Percentiles rank a stretch among this genome's conserved stretches.
These are phyloP conservation scores for Epichloe sibirici DNA, from an alignment of 2,329 filamentous ascomycete species.

Conservation along the genomic window DNA sequence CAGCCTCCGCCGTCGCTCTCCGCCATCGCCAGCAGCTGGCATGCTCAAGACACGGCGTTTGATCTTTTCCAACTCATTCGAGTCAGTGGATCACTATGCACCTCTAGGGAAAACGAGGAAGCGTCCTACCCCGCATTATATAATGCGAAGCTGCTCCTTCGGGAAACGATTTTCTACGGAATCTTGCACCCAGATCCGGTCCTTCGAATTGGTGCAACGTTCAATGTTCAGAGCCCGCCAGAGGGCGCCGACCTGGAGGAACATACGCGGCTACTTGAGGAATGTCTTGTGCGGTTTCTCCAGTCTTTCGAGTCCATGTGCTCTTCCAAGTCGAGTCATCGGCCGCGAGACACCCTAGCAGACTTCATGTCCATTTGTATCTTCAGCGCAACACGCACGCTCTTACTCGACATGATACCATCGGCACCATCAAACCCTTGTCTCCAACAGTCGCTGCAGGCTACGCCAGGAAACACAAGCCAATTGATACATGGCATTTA, in stretches of 20 bases:
- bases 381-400: constrained; percentile 42
- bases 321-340: constrained; percentile 25
- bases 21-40: constrained; percentile 39
- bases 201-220: constrained; percentile 22
- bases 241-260: constrained; percentile 36
- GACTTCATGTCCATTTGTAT: constrained; percentile 43
- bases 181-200: constrained; percentile 35
- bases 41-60: constrained; percentile 34
- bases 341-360: constrained; percentile 36
- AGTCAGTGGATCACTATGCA: constrained; percentile 36
- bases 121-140: constrained; percentile 37
- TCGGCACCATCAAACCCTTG: not conserved
- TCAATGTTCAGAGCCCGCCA: constrained; percentile 12
- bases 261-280: constrained; percentile 35
- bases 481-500: constrained; percentile 7
- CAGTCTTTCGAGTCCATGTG: constrained; percentile 33
- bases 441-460: not conserved
- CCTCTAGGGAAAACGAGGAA: constrained; percentile 35
- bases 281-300: constrained; percentile 39
- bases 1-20: constrained; percentile 36
- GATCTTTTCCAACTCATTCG: constrained; percentile 41
- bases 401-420: constrained; percentile 32
- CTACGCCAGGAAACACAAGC: not conserved
- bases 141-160: constrained; percentile 40
- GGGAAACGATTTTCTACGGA: constrained; percentile 43